A percentile compares a stretch with the other conserved stretches of the same genome.
These are phyloP conservation scores for Dactylellina sp. DNA, from an alignment of 2,329 filamentous ascomycete genomes.

Conservation along the genomic window DNA sequence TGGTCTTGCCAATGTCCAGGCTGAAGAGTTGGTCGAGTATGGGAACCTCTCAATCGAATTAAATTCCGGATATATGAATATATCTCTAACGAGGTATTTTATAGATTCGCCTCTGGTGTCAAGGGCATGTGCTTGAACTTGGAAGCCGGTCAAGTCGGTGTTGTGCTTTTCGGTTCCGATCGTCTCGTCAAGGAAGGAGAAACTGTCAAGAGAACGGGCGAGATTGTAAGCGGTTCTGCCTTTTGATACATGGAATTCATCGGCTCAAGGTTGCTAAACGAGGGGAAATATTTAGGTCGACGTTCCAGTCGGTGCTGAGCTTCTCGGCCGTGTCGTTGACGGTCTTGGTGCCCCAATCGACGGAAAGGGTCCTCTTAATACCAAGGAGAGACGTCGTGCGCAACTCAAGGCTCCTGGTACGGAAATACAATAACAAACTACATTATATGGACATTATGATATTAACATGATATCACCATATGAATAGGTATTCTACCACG, in stretches of 20 bases:
- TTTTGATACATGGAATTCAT: neutral
- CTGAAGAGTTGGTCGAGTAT: constrained; percentile 99
- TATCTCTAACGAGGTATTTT: constrained; percentile 51
- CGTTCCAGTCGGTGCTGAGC: constrained; percentile 88
- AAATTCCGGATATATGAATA: neutral
- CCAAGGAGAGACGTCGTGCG: constrained; percentile 91
- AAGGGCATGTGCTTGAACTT: constrained; percentile 99
- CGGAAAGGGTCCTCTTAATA: constrained; percentile 96
- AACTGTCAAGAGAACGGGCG: constrained; percentile 98
- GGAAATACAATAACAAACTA: constrained; percentile 1
- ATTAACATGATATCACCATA: constrained; percentile 17
- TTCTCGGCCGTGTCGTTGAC: constrained; percentile 98
- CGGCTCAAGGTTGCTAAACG: constrained; percentile 16
- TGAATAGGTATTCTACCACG: constrained; percentile 81
- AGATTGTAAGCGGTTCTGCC: constrained; percentile 80
- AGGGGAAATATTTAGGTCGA: constrained; percentile 75
- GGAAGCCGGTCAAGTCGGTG: constrained; percentile 99
- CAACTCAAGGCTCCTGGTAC: constrained; percentile 95
- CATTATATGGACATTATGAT: constrained; percentile 9
- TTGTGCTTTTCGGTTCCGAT: constrained; percentile 99
- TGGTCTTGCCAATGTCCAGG: constrained; percentile 99
- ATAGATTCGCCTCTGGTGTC: constrained; percentile 97
- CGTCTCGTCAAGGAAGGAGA: constrained; percentile 99
- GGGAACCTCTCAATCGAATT: constrained; percentile 64
- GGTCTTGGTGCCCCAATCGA: constrained; percentile 99